A percentile compares a stretch with the other conserved stretches of the same genome.
Evolutionary conservation across 352 stramenopile species (phyloP).

Genomic region (Salisapilia sapeloensis): DNA sequence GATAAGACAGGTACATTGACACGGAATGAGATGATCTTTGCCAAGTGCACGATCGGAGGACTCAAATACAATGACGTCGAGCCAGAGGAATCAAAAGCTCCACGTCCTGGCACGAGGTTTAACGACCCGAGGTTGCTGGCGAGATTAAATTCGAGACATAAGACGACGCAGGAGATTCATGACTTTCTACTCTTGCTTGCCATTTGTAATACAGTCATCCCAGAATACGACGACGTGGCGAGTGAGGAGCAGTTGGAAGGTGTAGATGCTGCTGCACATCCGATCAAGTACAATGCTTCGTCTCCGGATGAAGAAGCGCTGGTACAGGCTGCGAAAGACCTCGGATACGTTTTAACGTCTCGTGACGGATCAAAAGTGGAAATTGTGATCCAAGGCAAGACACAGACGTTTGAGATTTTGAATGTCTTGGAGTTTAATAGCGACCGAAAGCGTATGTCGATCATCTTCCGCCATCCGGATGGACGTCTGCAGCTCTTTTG

Average conservation of each 20-base stretch:
- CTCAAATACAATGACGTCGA: constrained; percentile 84
- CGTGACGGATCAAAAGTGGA: constrained; percentile 56
- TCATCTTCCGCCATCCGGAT: constrained; percentile 82
- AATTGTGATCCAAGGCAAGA: constrained; percentile 36
- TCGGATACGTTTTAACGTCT: constrained; percentile 46
- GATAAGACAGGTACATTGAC: constrained; percentile 81
- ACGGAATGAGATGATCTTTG: constrained; percentile 81
- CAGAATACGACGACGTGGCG: constrained; percentile 33
- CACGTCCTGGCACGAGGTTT: constrained; percentile 52
- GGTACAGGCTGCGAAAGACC: constrained; percentile 51
- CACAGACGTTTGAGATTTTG: constrained; percentile 83
- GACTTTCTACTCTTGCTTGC: constrained; percentile 71
- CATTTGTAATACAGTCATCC: constrained; percentile 81
- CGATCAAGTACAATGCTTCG: constrained; percentile 74
- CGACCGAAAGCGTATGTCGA: constrained; percentile 96
- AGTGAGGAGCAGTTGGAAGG: constrained; percentile 1
- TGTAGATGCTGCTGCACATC: neutral
- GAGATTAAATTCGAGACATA: constrained; percentile 62
- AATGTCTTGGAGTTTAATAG: constrained; percentile 98
- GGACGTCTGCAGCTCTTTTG: constrained; percentile 67
- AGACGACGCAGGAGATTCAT: constrained; percentile 71
- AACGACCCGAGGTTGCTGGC: constrained; percentile 57
- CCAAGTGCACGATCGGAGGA: constrained; percentile 85
- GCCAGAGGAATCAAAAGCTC: constrained; percentile 16
- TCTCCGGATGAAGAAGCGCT: constrained; percentile 74